phyloP scores from a whole-genome alignment of 1,284 basidiomycete genomes.

The Meripilus lineatus region DNA sequence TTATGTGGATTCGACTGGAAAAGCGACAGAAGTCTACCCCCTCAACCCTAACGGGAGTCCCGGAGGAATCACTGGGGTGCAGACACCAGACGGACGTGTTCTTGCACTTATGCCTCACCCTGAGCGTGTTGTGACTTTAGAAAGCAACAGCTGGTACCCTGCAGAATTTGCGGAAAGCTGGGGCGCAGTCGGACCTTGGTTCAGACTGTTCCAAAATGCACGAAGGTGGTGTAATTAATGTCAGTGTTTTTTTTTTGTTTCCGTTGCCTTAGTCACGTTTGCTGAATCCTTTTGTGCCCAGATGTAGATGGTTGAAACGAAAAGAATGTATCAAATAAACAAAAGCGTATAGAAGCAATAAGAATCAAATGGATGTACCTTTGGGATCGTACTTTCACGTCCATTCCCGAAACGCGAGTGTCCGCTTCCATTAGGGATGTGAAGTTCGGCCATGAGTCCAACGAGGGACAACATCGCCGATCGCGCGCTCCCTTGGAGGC shows the following conservation, averaged over 20 bases:
- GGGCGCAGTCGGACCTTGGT: constrained; percentile 87
- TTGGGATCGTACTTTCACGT: no score
- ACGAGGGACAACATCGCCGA: no score
- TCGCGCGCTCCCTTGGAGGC: no score
- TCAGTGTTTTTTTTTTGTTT: not conserved
- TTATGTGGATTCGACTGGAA: constrained; percentile 70
- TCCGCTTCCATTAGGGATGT: no score
- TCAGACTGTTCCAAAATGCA: constrained; percentile 94
- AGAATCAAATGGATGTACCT: no score
- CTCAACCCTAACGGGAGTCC: constrained; percentile 94
- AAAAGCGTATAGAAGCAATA: no score
- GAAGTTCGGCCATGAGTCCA: no score
- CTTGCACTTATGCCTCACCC: constrained; percentile 97
- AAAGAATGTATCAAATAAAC: no score
- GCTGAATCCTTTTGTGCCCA: no score
- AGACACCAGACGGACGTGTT: constrained; percentile 83
- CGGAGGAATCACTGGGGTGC: constrained; percentile 84
- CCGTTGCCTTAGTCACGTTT: no score
- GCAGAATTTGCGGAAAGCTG: constrained; percentile 48
- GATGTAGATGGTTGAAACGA: no score
- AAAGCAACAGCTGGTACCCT: constrained; percentile 88
- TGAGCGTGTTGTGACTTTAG: constrained; percentile 72
- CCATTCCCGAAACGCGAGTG: no score
- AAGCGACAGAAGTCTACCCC: constrained; percentile 77
- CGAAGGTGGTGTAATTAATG: constrained; percentile 54